These are phyloP conservation scores for Sporobolomyces pararoseus DNA, from an alignment of 768 basidiomycete species.

Conservation along the genomic window DNA sequence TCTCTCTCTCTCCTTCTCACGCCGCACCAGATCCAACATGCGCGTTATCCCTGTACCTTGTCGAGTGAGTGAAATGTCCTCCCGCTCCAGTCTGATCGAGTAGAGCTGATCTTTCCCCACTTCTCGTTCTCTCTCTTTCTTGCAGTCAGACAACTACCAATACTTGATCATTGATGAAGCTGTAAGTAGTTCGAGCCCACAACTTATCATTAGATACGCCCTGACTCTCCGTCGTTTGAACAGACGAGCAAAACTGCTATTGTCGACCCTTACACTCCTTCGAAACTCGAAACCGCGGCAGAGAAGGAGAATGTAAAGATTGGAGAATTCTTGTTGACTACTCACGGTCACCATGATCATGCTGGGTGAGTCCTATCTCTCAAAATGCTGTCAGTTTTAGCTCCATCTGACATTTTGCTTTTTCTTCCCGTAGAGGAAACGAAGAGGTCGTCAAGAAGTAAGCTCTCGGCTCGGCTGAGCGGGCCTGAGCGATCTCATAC, in stretches of 20 bases:
- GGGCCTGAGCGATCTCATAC: not conserved
- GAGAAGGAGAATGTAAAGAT: conserved; percentile 60
- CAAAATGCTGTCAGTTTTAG: not conserved
- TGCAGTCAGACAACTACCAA: conserved; percentile 38
- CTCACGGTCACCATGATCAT: conserved; percentile 80
- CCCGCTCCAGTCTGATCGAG: not conserved
- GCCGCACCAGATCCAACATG: conserved; percentile 17
- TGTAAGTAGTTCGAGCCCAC: not conserved
- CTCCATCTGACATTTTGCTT: conserved; percentile 53
- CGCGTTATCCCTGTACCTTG: conserved; percentile 36
- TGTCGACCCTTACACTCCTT: conserved; percentile 68
- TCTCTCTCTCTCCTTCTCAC: not conserved
- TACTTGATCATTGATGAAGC: conserved; percentile 35
- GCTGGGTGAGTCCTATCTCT: conserved; percentile 4
- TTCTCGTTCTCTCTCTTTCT: not conserved
- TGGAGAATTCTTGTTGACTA: conserved; percentile 66
- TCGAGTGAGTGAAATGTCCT: conserved; percentile 8
- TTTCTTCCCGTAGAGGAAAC: conserved; percentile 65
- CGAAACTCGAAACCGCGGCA: conserved; percentile 65
- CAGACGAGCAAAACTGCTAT: conserved; percentile 64
- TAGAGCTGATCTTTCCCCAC: not conserved
- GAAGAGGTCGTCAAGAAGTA: conserved; percentile 54
- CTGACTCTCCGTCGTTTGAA: conserved; percentile 68
- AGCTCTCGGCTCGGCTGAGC: not conserved
- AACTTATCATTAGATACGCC: too few relatives aligned